Percentiles rank a stretch among this genome's conserved stretches.
Conservation (phyloP, 2,329 filamentous ascomycete genomes). For the Penicillium sp. region DNA sequence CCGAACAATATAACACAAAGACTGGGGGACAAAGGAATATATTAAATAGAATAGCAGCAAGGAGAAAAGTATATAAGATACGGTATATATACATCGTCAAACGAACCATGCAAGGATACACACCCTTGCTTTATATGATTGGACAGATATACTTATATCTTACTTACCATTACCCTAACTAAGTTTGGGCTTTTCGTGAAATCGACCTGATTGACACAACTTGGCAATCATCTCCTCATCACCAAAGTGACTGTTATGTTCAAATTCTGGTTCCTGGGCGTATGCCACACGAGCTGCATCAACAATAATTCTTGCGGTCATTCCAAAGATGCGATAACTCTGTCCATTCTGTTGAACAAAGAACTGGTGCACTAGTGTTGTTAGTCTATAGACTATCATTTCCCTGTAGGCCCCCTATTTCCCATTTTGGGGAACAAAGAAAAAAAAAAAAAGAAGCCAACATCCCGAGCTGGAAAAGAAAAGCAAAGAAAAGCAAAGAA, state of each 20-base stretch:
- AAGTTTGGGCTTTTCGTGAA: slow-evolving; percentile 51
- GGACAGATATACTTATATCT: not conserved
- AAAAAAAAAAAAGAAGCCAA: not conserved
- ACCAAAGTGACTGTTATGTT: slow-evolving; percentile 64
- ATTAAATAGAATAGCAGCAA: not conserved
- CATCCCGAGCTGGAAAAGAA: slow-evolving; percentile 11
- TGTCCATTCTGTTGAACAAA: slow-evolving; percentile 65
- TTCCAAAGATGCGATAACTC: slow-evolving; percentile 85
- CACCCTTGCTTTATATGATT: slow-evolving; percentile 10
- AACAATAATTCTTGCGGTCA: slow-evolving; percentile 88
- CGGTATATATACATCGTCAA: slow-evolving; percentile 3
- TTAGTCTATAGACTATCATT: slow-evolving; percentile 1
- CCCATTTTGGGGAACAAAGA: slow-evolving; percentile 4
- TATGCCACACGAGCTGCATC: slow-evolving; percentile 86
- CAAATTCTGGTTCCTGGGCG: slow-evolving; percentile 77
- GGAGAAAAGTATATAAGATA: not conserved
- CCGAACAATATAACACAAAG: not conserved
- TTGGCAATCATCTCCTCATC: slow-evolving; percentile 65
- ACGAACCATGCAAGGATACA: slow-evolving; percentile 10
- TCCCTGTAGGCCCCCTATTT: not conserved
- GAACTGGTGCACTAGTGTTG: slow-evolving; percentile 73
- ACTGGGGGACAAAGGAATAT: not conserved
- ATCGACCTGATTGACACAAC: slow-evolving; percentile 55
- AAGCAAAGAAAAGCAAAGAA: not conserved
- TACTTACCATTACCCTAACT: slow-evolving; percentile 19